phyloP scores from a whole-genome alignment of 2,329 filamentous ascomycete genomes.

The Leptodontidium sp. region DNA sequence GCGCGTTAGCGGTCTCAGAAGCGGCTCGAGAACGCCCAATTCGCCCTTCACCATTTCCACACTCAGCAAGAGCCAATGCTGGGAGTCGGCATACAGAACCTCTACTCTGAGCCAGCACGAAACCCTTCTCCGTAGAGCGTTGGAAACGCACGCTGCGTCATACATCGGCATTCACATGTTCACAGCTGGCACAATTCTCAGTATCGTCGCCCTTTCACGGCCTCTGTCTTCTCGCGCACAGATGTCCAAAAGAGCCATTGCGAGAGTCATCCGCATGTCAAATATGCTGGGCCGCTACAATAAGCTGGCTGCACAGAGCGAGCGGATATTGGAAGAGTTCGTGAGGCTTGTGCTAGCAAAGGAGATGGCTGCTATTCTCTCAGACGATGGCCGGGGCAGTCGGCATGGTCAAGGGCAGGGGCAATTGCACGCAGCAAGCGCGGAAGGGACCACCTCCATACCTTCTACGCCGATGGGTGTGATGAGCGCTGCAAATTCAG shows the following conservation, averaged over 20 bases:
- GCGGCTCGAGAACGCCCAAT: neutral
- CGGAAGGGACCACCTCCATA: too few relatives aligned
- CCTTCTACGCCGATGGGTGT: too few relatives aligned
- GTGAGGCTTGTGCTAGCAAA: neutral
- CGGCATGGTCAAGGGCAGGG: too few relatives aligned
- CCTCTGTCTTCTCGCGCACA: neutral
- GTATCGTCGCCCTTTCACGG: neutral
- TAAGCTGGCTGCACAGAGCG: neutral
- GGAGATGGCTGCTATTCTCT: too few relatives aligned
- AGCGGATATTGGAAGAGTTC: neutral
- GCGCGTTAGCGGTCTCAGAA: too few relatives aligned
- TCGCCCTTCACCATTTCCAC: neutral
- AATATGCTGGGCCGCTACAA: neutral
- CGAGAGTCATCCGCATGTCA: neutral
- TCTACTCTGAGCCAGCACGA: neutral
- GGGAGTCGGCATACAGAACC: neutral
- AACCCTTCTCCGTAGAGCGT: too few relatives aligned
- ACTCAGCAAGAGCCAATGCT: neutral
- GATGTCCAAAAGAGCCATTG: neutral
- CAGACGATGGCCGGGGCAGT: too few relatives aligned
- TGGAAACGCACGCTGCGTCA: too few relatives aligned
- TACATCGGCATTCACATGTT: too few relatives aligned
- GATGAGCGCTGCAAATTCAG: too few relatives aligned
- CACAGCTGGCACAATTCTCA: too few relatives aligned
- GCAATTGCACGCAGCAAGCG: too few relatives aligned